Conservation (phyloP, 2,329 filamentous ascomycete genomes). For the Graphilbum fragrans region DNA sequence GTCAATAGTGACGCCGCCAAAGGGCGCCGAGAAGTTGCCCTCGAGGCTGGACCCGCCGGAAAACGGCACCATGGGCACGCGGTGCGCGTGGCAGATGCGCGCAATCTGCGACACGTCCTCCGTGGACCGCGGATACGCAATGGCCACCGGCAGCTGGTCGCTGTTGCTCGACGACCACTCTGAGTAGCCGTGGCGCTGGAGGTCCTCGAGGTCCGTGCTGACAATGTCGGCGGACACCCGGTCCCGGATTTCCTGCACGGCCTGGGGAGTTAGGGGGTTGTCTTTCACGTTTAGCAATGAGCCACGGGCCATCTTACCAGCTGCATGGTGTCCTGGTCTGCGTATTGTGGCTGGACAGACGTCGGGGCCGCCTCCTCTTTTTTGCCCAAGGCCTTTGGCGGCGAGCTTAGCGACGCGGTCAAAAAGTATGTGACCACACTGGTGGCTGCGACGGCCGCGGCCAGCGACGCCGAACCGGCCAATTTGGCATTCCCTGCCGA, state of each 20-base stretch:
- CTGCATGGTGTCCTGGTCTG: too few relatives aligned
- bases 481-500: too few relatives aligned
- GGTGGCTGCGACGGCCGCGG: too few relatives aligned
- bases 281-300: too few relatives aligned
- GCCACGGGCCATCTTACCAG: too few relatives aligned
- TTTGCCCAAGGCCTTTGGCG: too few relatives aligned
- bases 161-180: conserved; percentile 54
- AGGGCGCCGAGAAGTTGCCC: conserved; percentile 79
- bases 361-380: too few relatives aligned
- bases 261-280: too few relatives aligned
- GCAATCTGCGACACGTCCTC: conserved; percentile 47
- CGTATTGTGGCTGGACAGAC: too few relatives aligned
- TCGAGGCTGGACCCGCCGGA: conserved; percentile 81
- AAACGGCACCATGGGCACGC: conserved; percentile 78
- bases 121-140: conserved; percentile 50
- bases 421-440: too few relatives aligned
- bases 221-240: conserved; percentile 46
- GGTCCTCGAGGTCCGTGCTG: conserved; percentile 49
- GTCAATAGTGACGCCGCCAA: conserved; percentile 80
- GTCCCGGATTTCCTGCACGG: conserved; percentile 22
- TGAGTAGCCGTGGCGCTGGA: conserved; percentile 52
- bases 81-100: conserved; percentile 64
- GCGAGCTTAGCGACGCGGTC: too few relatives aligned
- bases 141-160: conserved; percentile 47
- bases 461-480: too few relatives aligned